Evolutionary conservation across 2,329 filamentous ascomycete genomes (phyloP), one percentile per base, ranked within the genome.

Genomic region (Ophiostoma novo-ulmi): DNA sequence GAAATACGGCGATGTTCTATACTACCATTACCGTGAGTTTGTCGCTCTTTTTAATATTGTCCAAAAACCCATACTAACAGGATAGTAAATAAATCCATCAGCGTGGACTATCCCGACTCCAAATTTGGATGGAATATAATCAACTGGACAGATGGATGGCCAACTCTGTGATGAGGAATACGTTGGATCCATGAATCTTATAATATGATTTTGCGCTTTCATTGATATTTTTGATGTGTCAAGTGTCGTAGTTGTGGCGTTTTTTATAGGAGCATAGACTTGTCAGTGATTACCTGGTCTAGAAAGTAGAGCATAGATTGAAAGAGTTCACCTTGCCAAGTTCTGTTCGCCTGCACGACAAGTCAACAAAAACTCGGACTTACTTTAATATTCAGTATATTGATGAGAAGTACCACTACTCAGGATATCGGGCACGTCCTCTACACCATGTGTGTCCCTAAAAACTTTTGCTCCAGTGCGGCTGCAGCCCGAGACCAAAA

Each of bases 11-110:
- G 87, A 87, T 1, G 81, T 84, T 6, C 81, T 89, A 10, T 79
- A 89, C 7, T 89, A 89, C 77, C 89, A 89, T 75, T 86, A 89
- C 74, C 26, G 52, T 58, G 17, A 55, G 48, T 58, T 26, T 3
- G 13, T 22, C 31, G 31, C 31, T 31, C 31, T 22, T n/a, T 22
- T 22, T 11, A 2, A n/a, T 14, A 22, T 22, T 1, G 7, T 22
- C 6, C 8, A 0, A n/a, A 55, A 0, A 55, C 2, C n/a, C 22
- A 8, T 55, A 26, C 52, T 58, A 58, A 58, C 22, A 58, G 2
- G 8, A 14, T 26, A 58, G 52, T 58, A 26, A 58, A 58, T 14
- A 58, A 58, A 58, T 31, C 52, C 1, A 22, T 58, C 52, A 58
- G 52, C 11, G 52, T 58, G n/a, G 22, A 58, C 52, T 58, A 58